Evolutionary conservation across 495 filamentous ascomycete genomes (phyloP), one percentile per base, ranked within the genome.

Genomic region (Patellaria atrata): DNA sequence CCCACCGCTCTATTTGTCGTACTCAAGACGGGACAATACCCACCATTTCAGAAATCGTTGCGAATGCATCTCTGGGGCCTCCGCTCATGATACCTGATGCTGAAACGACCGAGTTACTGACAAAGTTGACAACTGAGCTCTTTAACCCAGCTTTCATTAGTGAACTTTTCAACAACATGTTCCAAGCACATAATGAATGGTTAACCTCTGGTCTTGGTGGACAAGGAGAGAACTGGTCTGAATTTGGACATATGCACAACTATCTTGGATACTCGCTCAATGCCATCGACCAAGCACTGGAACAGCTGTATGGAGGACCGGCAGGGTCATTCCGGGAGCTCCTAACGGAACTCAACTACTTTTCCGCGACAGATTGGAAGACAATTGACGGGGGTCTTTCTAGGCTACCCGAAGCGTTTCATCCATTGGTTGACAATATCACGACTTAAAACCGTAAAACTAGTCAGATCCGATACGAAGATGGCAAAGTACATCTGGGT

Each of bases 301-400:
- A n/a, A n/a, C n/a, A n/a, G n/a, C n/a, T n/a, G n/a, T n/a, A n/a
- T n/a, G n/a, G n/a, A n/a, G n/a, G n/a, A n/a, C n/a, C n/a, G n/a
- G n/a, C n/a, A n/a, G n/a, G n/a, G n/a, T n/a, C n/a, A n/a, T n/a
- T n/a, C n/a, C n/a, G n/a, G n/a, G 34, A 60, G 22, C 58, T 68
- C 2, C 52, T 50, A 4, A 51, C 52, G 14, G 59, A 76, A 32
- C 43, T 53, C 44, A 57, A 67, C 11, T 79, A 79, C 43, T 81
- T 80, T 48, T 44, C 46, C 4, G 71, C 73, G 0, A 65, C 67
- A 0, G 53, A 58, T 3, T 79, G 70, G 68, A 59, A 52, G 22
- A 80, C 77, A 2, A 81, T 80, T 38, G 69, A 81, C 40, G 68
- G 74, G 47, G 67, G 68, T 10, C 54, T 80, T 0, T 67, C 65